These are phyloP conservation scores for Bryopsis sp. DNA, from an alignment of 139 green algal species.

Conservation along the genomic window DNA sequence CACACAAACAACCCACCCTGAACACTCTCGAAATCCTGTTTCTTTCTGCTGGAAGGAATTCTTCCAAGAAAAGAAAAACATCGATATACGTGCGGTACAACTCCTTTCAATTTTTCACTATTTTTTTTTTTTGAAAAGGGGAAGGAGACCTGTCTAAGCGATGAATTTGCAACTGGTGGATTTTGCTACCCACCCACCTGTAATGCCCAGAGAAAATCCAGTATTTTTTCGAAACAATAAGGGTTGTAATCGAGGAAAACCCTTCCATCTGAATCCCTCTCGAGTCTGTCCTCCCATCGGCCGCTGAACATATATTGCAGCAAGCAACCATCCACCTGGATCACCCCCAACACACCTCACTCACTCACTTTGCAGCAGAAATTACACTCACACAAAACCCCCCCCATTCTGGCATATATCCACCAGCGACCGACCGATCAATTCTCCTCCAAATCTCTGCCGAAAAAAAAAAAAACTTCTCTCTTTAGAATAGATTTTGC, in stretches of 20 bases:
- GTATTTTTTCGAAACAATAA: slow-evolving; percentile 16
- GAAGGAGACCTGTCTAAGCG: not conserved
- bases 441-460: too few relatives aligned
- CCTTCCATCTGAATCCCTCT: slow-evolving; percentile 7
- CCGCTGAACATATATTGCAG: slow-evolving; percentile 20
- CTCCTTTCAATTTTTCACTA: not conserved
- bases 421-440: too few relatives aligned
- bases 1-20: not conserved
- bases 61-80: not conserved
- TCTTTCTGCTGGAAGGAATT: not conserved
- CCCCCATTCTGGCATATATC: too few relatives aligned
- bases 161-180: too few relatives aligned
- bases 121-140: not conserved
- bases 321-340: slow-evolving; percentile 14
- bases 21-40: not conserved
- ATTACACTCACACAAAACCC: too few relatives aligned
- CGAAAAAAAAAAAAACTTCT: too few relatives aligned
- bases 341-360: not conserved
- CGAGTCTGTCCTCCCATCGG: slow-evolving; percentile 14
- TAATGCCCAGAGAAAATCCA: slow-evolving; percentile 17
- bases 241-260: slow-evolving; percentile 19
- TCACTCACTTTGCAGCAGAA: too few relatives aligned
- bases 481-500: too few relatives aligned
- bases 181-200: not conserved
- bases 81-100: not conserved